Evolutionary conservation across 2,329 filamentous ascomycete species (phyloP).

Genomic region (Ceratocystis colombiana): DNA sequence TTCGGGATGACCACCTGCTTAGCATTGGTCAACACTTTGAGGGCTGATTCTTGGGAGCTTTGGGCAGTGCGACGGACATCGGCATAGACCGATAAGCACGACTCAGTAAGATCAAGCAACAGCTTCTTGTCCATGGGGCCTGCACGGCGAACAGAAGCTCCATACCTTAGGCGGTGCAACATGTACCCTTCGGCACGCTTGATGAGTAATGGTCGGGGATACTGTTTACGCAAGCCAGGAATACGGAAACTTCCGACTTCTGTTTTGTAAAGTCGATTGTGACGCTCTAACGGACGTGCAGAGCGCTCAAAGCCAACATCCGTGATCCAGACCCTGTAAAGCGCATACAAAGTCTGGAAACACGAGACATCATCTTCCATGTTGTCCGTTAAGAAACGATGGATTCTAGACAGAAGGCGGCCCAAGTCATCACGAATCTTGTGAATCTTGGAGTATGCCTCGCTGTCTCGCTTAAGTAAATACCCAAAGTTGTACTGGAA

Average conservation of each 20-base stretch:
- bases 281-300: constrained; percentile 81
- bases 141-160: constrained; percentile 75
- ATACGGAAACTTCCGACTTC: constrained; percentile 92
- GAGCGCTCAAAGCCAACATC: constrained; percentile 95
- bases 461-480: constrained; percentile 46
- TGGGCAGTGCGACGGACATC: constrained; percentile 94
- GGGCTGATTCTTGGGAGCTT: constrained; percentile 79
- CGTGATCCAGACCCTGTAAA: constrained; percentile 92
- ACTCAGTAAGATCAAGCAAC: constrained; percentile 77
- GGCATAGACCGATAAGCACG: constrained; percentile 82
- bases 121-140: constrained; percentile 81
- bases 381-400: constrained; percentile 68
- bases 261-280: constrained; percentile 71
- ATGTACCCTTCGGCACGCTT: constrained; percentile 92
- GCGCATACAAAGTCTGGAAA: constrained; percentile 84
- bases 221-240: constrained; percentile 81
- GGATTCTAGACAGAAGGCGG: constrained; percentile 68
- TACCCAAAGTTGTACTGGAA: constrained; percentile 89
- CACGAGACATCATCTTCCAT: constrained; percentile 94
- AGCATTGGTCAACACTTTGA: constrained; percentile 82
- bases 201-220: constrained; percentile 83
- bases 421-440: constrained; percentile 71
- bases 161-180: constrained; percentile 85
- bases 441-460: constrained; percentile 67
- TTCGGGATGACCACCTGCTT: constrained; percentile 81